A percentile compares a stretch with the other conserved stretches of the same genome.
Conservation (phyloP, 208 protist genomes). For the Plasmodiophora brassicae region DNA sequence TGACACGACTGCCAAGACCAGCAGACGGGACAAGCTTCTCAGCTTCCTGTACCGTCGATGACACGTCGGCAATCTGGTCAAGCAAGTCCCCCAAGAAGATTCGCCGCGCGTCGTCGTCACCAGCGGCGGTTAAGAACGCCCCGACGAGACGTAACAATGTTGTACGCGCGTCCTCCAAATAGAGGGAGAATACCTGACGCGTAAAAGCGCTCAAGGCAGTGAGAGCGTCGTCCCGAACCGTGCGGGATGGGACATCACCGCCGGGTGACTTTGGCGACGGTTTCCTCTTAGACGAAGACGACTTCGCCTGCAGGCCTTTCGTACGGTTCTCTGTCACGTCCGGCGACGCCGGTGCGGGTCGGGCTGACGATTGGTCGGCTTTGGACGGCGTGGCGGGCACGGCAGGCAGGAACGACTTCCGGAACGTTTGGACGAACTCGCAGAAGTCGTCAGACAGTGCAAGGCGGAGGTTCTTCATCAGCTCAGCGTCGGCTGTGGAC, state of each 20-base stretch:
- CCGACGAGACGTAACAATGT: not conserved
- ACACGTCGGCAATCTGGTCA: not conserved
- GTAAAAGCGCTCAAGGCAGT: not conserved
- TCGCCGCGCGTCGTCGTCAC: not conserved
- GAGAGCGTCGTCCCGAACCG: not conserved
- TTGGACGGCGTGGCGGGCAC: not conserved
- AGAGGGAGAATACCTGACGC: not conserved
- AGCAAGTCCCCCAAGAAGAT: not conserved
- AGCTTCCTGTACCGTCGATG: not conserved
- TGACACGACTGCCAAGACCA: not conserved
- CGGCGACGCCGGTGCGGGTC: too few relatives aligned
- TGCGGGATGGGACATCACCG: too few relatives aligned
- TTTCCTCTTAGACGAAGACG: too few relatives aligned
- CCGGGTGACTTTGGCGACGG: too few relatives aligned
- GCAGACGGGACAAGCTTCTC: not conserved
- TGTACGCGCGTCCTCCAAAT: not conserved
- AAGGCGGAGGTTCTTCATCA: not conserved
- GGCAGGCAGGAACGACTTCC: not conserved
- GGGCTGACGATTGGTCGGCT: too few relatives aligned
- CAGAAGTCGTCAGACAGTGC: not conserved
- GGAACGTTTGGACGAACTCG: not conserved
- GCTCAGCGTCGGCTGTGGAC: not conserved
- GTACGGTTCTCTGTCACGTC: too few relatives aligned
- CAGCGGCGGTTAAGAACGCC: not conserved
- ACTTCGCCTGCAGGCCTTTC: too few relatives aligned